Base-by-base conservation (phyloP, 2,329 filamentous ascomycete genomes). In the Claviceps sp. region DNA sequence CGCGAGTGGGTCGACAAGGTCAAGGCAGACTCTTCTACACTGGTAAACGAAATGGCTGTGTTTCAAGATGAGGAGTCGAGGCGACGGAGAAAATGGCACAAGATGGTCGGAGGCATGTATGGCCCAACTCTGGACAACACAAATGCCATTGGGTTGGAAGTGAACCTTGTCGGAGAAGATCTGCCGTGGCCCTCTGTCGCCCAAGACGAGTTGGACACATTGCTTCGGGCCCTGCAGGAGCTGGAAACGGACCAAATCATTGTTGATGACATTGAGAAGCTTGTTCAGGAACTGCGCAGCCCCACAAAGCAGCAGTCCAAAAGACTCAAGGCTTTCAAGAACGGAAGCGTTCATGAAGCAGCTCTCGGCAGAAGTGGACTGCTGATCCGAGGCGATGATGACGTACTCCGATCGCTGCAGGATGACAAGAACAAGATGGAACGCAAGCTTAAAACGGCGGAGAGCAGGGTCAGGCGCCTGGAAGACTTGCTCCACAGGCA, bases 61-160 rank as follows among this genome's bases (percentile, higher is more conserved):
- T 91, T 94, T 56, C 88, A 93, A 61, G 90, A 96, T 54, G 93
- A 97, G 66, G 93, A 98, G 64, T 79, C 87, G 49, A 89, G 91
- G 60, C 77, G 93, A 49, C 79, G 93, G 45, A 86, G 85, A 60
- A 94, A 86, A 62, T 98, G 93, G 93, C 77, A 91, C 54, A 94
- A 89, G 62, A 85, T 79, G 57, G 84, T 94, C 46, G 88, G 87
- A 7, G 83, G 83, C 60, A 82, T 83, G 44, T 84, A 87, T 52
- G 82, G 80, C 16, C 81, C 90, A 44, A 72, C 71, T 47, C 66
- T 81, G 1, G 86, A 93, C 54, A 79, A 93, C 54, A 79, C 77
- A 23, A 83, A 79, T 52, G 82, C 88, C 20, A 74, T 88, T 39
- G 83, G 85, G 0, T 79, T 96, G 45, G 90, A 96, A 64, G 82